A percentile compares a stretch with the other conserved stretches of the same genome.
Evolutionary conservation across 2,329 filamentous ascomycete genomes (phyloP).

Genomic region (Colletotrichum ledebouriae): DNA sequence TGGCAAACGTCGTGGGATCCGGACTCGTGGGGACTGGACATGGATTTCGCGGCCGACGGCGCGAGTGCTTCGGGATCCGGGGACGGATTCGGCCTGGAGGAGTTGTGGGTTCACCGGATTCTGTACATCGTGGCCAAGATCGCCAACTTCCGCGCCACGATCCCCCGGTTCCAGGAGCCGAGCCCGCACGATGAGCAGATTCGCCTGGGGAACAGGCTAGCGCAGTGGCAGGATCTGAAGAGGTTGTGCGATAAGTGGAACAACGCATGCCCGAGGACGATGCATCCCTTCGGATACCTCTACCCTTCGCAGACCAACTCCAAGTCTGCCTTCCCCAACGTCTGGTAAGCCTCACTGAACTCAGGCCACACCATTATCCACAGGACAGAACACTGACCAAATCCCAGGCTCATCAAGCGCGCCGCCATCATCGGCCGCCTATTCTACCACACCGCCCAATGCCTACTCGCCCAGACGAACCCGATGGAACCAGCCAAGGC

Average conservation of each 20-base stretch:
- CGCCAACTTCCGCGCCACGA: conserved; percentile 83
- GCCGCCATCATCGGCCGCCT: conserved; percentile 84
- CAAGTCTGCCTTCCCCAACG: conserved; percentile 85
- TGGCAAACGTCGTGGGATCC: conserved; percentile 91
- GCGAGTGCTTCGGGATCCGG: conserved; percentile 43
- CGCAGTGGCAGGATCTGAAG: conserved; percentile 86
- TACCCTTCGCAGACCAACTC: conserved; percentile 75
- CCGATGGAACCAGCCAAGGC: conserved; percentile 73
- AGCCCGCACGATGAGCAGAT: conserved; percentile 74
- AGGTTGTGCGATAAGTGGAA: conserved; percentile 88
- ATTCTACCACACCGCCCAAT: conserved; percentile 90
- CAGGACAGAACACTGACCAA: neutral
- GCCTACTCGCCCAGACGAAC: conserved; percentile 83
- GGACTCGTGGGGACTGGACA: conserved; percentile 88
- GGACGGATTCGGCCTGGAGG: conserved; percentile 70
- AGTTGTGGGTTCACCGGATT: conserved; percentile 89
- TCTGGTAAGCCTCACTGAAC: conserved; percentile 73
- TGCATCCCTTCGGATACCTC: conserved; percentile 87
- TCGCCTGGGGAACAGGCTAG: conserved; percentile 72
- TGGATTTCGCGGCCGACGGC: conserved; percentile 69
- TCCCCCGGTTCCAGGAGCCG: conserved; percentile 71
- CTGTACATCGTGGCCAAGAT: conserved; percentile 91
- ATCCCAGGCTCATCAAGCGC: conserved; percentile 80
- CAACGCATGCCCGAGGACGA: conserved; percentile 81
- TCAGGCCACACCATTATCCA: neutral